Evolutionary conservation across 2,329 filamentous ascomycete species (phyloP), one percentile per base, ranked within the genome.

Genomic region (Metarhizium humberi): DNA sequence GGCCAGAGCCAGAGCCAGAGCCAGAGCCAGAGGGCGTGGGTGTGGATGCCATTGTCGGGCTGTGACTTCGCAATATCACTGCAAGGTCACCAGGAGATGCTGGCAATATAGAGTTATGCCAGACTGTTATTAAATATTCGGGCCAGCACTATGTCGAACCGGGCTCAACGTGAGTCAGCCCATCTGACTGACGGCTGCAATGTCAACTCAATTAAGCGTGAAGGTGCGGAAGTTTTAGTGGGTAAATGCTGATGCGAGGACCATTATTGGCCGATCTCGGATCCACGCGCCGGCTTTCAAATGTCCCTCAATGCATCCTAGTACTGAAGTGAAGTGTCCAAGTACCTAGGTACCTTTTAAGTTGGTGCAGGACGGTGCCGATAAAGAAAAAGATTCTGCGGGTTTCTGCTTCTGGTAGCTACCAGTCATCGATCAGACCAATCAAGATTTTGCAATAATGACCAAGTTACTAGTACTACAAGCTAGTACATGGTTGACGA

Each of bases 41-140:
- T 56, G 64, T 62, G 55, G 67, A 63, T 20, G 69, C 62, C 71
- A 73, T 73, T 48, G 54, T 46, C 45, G 46, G 32, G 5, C 16
- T 43, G 38, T n/a, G 36, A 43, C 36, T 42, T 18, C 13, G 25
- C 6, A 52, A 36, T 14, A 11, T 47, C 51, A 20, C 38, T 18
- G 40, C 51, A 52, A 25, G 14, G 30, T 51, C 49, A 36, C 30
- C 32, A 7, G n/a, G 18, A 45, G 42, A 45, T 45, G 42, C 42
- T 20, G 18, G 42, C 42, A 11, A 45, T 10, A 16, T 20, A 16
- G 42, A 20, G 7, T 3, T n/a, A 3, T 18, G 6, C 25, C 25
- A 25, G 25, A 4, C 25, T 36, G 46, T 42, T 13, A 16, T 40
- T 11, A 34, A 34, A 11, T 40, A 40, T 13, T 16, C n/a, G 42